Evolutionary conservation across 192 early-diverging fungal genomes (phyloP), one percentile per base, ranked within the genome.

Genomic region (Coemansia sp.): DNA sequence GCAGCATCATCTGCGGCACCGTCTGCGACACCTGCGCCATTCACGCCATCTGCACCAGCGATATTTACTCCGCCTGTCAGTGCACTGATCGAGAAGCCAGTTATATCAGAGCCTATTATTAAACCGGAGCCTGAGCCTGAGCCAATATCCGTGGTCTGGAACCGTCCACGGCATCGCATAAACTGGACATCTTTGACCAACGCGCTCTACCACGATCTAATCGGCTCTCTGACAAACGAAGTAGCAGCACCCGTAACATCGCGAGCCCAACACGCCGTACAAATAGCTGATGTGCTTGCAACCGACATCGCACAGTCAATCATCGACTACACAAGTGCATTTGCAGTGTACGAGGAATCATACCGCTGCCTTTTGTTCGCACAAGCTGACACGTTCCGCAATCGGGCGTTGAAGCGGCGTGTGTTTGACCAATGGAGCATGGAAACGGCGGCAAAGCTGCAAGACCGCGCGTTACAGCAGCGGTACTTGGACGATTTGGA

Each of bases 101-200:
- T 45, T 45, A n/a, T n/a, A n/a, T 13, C 12, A 4, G 41, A 13
- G 41, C 41, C 48, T 19, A 49, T 18, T 49, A 18, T 49, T n/a
- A 45, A 49, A 4, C 22, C 24, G 9, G 16, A 2, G 3, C 51
- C 61, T 11, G 37, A 49, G 20, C 58, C 59, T 7, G 52, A 61
- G n/a, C 37, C 37, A 18, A 37, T 59, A 12, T 24, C 54, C 3
- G 54, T 79, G 11, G 67, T 73, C 4, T 79, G 76, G 76, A 73
- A 73, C 61, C 54, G 47, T n/a, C 76, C 76, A 22, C 70, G 76
- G 18, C 56, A 58, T 29, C 71, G 70, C 39, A 73, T 79, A 54
- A 73, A 70, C 64, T 79, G 71, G 67, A 79, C 76, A 8, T 62
- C 67, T 20, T 67, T 79, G 14, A 62, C 67, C 12, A 70, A 79